A percentile compares a stretch with the other conserved stretches of the same genome.
phyloP scores from a whole-genome alignment of 2,329 filamentous ascomycete species.

The Ceratocystis lukuohia region DNA sequence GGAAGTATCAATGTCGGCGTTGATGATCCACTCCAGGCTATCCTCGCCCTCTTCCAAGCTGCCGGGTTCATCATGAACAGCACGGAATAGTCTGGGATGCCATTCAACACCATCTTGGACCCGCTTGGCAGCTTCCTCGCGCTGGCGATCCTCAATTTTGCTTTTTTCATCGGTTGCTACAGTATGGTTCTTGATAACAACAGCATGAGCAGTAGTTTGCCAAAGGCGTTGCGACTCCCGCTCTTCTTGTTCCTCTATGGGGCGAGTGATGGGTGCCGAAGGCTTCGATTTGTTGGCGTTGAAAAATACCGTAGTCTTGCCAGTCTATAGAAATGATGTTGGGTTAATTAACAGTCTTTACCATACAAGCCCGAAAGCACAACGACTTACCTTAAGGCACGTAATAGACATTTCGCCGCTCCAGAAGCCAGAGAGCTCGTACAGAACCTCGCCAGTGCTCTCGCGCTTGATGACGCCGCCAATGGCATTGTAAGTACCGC shows the following conservation, averaged over 20 bases:
- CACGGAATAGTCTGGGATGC: conserved; percentile 74
- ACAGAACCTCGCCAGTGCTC: conserved; percentile 73
- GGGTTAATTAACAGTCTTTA: neutral
- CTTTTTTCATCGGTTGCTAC: conserved; percentile 89
- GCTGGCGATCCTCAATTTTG: conserved; percentile 85
- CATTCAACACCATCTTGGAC: conserved; percentile 70
- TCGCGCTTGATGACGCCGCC: conserved; percentile 83
- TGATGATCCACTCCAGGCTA: conserved; percentile 88
- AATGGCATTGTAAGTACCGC: conserved; percentile 91
- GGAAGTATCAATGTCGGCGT: conserved; percentile 60
- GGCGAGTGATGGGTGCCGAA: conserved; percentile 57
- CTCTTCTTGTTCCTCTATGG: conserved; percentile 74
- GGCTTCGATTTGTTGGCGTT: conserved; percentile 69
- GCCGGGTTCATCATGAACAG: conserved; percentile 55
- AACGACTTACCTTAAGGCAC: conserved; percentile 51
- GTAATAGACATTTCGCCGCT: conserved; percentile 91
- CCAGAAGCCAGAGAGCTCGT: conserved; percentile 85
- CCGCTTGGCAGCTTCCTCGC: conserved; percentile 72
- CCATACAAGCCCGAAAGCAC: neutral
- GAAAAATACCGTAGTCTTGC: conserved; percentile 80
- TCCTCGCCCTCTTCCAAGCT: conserved; percentile 69
- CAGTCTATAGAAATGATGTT: conserved; percentile 46
- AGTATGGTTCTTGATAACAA: conserved; percentile 75
- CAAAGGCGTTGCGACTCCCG: conserved; percentile 84
- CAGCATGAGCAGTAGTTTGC: conserved; percentile 65